phyloP scores from a whole-genome alignment of 352 stramenopile genomes.

The Phytophthora idaei region DNA sequence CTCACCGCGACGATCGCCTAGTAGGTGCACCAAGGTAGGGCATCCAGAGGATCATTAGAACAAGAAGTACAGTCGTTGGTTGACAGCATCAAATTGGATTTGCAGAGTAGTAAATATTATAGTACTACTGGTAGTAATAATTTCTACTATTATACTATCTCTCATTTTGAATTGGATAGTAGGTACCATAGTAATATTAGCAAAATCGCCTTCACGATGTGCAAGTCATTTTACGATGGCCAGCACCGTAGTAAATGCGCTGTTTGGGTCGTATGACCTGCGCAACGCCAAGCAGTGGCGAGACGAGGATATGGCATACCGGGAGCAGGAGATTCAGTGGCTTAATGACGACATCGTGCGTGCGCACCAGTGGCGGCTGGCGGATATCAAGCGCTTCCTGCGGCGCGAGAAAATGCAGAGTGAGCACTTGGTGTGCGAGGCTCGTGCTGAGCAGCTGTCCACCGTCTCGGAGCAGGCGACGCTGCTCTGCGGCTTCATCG shows the following conservation, averaged over 20 bases:
- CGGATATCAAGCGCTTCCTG: conserved; percentile 73
- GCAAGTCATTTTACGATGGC: conserved; percentile 34
- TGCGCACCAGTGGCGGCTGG: conserved; percentile 65
- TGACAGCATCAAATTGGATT: too few species aligned
- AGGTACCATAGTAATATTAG: not conserved
- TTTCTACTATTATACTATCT: too few species aligned
- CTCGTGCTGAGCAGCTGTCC: conserved; percentile 71
- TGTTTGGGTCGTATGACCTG: conserved; percentile 85
- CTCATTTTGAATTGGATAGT: too few species aligned
- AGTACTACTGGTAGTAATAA: too few species aligned
- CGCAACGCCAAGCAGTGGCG: conserved; percentile 79
- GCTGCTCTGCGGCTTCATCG: conserved; percentile 71
- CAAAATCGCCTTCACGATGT: not conserved
- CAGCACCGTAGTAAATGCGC: conserved; percentile 58
- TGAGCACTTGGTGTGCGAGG: conserved; percentile 65
- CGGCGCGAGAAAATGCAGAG: conserved; percentile 68
- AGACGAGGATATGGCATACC: conserved; percentile 67
- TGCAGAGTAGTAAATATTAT: too few species aligned
- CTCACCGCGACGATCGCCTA: too few species aligned
- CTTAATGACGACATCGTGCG: conserved; percentile 78
- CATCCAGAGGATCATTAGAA: too few species aligned
- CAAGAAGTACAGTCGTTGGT: too few species aligned
- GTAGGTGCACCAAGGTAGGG: too few species aligned
- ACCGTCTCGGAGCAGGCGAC: conserved; percentile 73
- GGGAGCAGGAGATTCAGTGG: conserved; percentile 81